Conservation (phyloP, 306 rosid species). For the Castanopsis chinensis region DNA sequence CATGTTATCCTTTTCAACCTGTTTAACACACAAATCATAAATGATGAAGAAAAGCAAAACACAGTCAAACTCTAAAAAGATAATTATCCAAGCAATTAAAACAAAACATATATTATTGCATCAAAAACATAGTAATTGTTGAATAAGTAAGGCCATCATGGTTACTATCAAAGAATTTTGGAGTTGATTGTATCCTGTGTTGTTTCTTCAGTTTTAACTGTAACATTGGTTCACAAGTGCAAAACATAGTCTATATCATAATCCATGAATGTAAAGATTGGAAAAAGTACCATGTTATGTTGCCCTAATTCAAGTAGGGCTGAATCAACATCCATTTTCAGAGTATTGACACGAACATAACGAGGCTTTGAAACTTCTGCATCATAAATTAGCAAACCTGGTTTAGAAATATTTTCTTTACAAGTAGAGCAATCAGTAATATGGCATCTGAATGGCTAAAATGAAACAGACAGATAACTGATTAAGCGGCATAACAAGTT, state of each 20-base stretch:
- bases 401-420: background rate
- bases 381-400: conserved; percentile 19
- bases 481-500: background rate
- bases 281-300: conserved; percentile 47
- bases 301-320: conserved; percentile 60
- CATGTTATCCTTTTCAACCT: conserved; percentile 78
- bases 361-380: conserved; percentile 74
- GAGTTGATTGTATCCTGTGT: background rate
- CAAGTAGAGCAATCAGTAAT: background rate
- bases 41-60: background rate
- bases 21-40: conserved; percentile 18
- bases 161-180: background rate
- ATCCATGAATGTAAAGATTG: background rate
- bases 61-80: background rate
- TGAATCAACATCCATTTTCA: conserved; percentile 67
- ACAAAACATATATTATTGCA: conserved; percentile 2
- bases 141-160: background rate
- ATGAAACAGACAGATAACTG: background rate
- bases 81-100: background rate
- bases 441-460: background rate
- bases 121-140: background rate
- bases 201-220: background rate
- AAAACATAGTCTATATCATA: background rate
- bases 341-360: conserved; percentile 84
- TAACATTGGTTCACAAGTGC: background rate